Conservation (phyloP, 2,329 filamentous ascomycete genomes). For the Aspergillus persii region DNA sequence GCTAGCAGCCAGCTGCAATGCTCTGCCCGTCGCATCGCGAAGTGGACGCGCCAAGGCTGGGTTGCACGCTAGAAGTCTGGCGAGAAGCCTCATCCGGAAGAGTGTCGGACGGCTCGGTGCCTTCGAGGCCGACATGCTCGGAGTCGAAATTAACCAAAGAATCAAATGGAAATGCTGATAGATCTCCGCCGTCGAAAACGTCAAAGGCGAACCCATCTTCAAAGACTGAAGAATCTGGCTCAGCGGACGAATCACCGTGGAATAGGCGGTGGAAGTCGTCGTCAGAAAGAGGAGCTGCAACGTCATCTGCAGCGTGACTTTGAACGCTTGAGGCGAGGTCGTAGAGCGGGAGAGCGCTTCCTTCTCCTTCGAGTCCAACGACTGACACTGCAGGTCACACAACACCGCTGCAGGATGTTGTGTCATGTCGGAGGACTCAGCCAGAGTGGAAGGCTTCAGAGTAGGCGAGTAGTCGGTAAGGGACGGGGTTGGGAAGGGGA, state of each 20-base stretch:
- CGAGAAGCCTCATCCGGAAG: constrained; percentile 51
- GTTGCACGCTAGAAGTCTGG: constrained; percentile 52
- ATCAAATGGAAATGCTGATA: constrained; percentile 53
- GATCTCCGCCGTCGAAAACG: constrained; percentile 54
- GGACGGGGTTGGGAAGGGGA: constrained; percentile 41
- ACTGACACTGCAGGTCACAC: constrained; percentile 99
- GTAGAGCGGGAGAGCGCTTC: constrained; percentile 44
- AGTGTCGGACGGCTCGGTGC: constrained; percentile 45
- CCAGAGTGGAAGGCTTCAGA: constrained; percentile 43
- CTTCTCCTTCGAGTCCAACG: constrained; percentile 59
- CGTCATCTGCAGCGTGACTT: constrained; percentile 56
- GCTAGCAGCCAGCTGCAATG: constrained; percentile 52
- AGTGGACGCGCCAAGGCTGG: constrained; percentile 55
- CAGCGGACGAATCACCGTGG: constrained; percentile 65
- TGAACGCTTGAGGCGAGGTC: constrained; percentile 38
- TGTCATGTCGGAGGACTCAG: constrained; percentile 81
- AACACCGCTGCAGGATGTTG: constrained; percentile 99
- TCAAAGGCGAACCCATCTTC: constrained; percentile 74
- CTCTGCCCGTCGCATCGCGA: constrained; percentile 53
- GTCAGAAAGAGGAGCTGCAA: constrained; percentile 66
- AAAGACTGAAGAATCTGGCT: constrained; percentile 73
- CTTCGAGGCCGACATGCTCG: constrained; percentile 46
- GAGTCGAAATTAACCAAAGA: constrained; percentile 56
- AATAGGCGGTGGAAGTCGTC: constrained; percentile 62
- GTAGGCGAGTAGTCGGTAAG: constrained; percentile 40